A percentile compares a stretch with the other conserved stretches of the same genome.
These are phyloP conservation scores for Globisporangium uncinulatum DNA, from an alignment of 352 stramenopile genomes.

Conservation along the genomic window DNA sequence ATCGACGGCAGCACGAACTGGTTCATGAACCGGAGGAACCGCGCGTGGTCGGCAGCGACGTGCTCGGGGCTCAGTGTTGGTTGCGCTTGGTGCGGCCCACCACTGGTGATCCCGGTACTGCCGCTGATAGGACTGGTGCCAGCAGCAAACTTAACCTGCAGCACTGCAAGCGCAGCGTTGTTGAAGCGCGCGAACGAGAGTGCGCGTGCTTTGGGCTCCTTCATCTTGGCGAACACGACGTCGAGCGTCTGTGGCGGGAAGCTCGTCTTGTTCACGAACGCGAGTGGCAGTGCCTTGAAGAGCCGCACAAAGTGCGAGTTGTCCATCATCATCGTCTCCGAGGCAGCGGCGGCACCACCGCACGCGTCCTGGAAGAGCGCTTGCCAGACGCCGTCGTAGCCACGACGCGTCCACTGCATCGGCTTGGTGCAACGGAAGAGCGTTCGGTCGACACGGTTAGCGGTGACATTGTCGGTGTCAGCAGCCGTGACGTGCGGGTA, in stretches of 20 bases:
- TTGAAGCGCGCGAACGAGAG: constrained; percentile 63
- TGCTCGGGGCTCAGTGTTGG: background rate
- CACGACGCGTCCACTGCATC: constrained; percentile 38
- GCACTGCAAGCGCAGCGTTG: constrained; percentile 51
- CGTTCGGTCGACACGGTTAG: constrained; percentile 27
- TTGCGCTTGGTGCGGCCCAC: background rate
- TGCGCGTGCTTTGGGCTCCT: constrained; percentile 55
- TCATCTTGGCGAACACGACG: constrained; percentile 71
- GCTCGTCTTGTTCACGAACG: constrained; percentile 51
- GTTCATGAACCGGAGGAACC: constrained; percentile 60
- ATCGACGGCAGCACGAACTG: constrained; percentile 54
- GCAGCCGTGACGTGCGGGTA: constrained; percentile 22
- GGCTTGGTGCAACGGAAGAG: constrained; percentile 31
- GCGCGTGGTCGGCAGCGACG: constrained; percentile 19
- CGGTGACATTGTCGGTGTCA: background rate
- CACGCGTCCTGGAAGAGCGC: constrained; percentile 48
- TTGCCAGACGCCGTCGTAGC: constrained; percentile 67
- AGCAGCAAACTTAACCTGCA: constrained; percentile 46
- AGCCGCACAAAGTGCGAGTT: constrained; percentile 62
- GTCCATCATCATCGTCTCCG: constrained; percentile 35
- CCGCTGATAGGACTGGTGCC: background rate
- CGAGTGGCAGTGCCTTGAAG: constrained; percentile 48
- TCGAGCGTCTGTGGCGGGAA: constrained; percentile 56
- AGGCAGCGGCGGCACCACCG: constrained; percentile 18
- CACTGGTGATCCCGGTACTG: constrained; percentile 3